These are phyloP conservation scores for Dactylorhiza incarnata DNA, from an alignment of 106 monocot genomes.

Conservation along the genomic window DNA sequence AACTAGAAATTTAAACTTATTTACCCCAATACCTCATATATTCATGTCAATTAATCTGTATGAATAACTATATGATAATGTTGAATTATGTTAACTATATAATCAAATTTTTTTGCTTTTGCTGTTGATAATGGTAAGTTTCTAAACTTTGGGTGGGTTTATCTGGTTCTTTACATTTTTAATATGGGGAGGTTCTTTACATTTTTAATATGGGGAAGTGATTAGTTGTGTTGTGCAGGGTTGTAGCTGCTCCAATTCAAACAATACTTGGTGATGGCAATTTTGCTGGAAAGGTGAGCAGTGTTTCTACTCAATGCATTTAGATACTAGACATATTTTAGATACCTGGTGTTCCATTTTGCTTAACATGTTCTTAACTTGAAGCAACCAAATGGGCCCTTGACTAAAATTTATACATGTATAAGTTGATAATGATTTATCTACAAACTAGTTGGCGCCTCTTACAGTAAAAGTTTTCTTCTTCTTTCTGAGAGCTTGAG, in stretches of 20 bases:
- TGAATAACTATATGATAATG: too few species aligned
- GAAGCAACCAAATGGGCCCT: background rate
- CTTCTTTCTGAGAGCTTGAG: too few species aligned
- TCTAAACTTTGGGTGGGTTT: background rate
- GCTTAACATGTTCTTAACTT: background rate
- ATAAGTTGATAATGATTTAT: background rate
- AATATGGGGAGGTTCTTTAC: background rate
- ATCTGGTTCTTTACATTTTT: too few species aligned
- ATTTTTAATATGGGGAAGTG: background rate
- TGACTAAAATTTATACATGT: background rate
- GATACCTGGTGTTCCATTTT: background rate
- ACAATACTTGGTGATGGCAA: background rate
- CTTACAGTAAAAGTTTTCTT: too few species aligned
- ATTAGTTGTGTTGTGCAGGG: conserved; percentile 5
- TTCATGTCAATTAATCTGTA: too few species aligned
- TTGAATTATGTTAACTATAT: background rate
- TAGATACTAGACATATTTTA: background rate
- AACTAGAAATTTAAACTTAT: too few species aligned
- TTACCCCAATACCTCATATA: too few species aligned
- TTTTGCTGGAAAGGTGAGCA: conserved; percentile 5
- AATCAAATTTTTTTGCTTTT: background rate
- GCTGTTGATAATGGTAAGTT: conserved; percentile 1
- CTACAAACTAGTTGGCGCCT: background rate
- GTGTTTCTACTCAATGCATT: background rate
- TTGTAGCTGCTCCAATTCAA: conserved; percentile 1